Percentiles rank a stretch among this genome's conserved stretches.
phyloP scores from a whole-genome alignment of 2,329 filamentous ascomycete species.

The Sporothrix curviconia region DNA sequence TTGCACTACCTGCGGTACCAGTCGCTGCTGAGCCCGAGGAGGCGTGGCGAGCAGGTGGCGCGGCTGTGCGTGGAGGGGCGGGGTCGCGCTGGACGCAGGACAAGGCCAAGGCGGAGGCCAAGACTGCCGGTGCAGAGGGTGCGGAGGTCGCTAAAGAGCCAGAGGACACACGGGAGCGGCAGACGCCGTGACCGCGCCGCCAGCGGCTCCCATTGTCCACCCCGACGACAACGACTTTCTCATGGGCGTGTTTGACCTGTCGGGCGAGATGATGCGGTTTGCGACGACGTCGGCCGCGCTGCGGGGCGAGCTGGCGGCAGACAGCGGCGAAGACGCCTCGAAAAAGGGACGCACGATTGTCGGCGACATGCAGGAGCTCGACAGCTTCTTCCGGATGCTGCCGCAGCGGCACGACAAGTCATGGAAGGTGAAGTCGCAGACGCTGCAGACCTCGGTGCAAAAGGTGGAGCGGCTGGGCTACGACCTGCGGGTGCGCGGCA shows the following conservation, averaged over 20 bases:
- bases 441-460: slow-evolving; percentile 80
- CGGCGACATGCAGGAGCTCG: slow-evolving; percentile 71
- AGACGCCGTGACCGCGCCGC: slow-evolving; percentile 15
- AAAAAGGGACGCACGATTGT: slow-evolving; percentile 53
- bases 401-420: slow-evolving; percentile 50
- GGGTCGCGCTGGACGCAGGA: no score
- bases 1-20: slow-evolving; percentile 78
- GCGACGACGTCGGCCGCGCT: slow-evolving; percentile 83
- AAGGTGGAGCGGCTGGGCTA: slow-evolving; percentile 93
- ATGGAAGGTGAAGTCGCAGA: slow-evolving; percentile 72
- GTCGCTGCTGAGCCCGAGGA: slow-evolving; percentile 63
- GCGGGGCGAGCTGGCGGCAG: slow-evolving; percentile 47
- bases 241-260: slow-evolving; percentile 86
- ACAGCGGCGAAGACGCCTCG: slow-evolving; percentile 21
- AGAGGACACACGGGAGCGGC: background rate
- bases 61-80: slow-evolving; percentile 24
- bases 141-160: background rate
- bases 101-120: slow-evolving; percentile 25
- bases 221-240: slow-evolving; percentile 81
- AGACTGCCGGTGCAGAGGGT: background rate
- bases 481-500: slow-evolving; percentile 77
- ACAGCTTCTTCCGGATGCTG: slow-evolving; percentile 69
- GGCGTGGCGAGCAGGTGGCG: slow-evolving; percentile 43
- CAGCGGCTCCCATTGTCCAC: slow-evolving; percentile 35
- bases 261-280: slow-evolving; percentile 95